These are phyloP conservation scores for Rhamnella rubrinervis DNA, from an alignment of 331 rosid species.

Conservation along the genomic window DNA sequence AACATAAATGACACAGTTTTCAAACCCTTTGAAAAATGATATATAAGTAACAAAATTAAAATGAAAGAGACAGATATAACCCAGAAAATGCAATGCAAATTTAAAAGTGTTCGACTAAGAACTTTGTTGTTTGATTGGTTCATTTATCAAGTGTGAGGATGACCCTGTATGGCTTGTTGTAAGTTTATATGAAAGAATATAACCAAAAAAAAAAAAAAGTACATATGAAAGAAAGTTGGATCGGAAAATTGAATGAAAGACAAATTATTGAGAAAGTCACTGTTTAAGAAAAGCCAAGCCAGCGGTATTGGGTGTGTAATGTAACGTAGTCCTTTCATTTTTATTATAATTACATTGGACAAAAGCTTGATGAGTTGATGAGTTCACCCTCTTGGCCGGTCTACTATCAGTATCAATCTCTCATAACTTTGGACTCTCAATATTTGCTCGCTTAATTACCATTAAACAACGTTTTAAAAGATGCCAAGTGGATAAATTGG, in stretches of 20 bases:
- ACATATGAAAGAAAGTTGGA: background rate
- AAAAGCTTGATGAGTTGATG: constrained; percentile 1
- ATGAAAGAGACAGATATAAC: background rate
- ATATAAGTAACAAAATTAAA: background rate
- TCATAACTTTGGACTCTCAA: background rate
- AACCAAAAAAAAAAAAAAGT: too few species aligned
- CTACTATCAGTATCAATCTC: background rate
- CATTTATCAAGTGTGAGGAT: too few species aligned
- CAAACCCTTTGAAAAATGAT: too few species aligned
- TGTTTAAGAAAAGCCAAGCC: background rate
- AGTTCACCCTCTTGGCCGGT: background rate
- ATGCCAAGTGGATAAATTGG: too few species aligned
- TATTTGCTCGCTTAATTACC: too few species aligned
- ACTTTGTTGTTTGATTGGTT: too few species aligned
- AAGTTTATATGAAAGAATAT: too few species aligned
- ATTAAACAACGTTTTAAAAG: too few species aligned
- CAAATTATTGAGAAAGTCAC: background rate
- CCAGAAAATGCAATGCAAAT: background rate
- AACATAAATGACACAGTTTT: too few species aligned
- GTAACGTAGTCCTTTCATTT: background rate
- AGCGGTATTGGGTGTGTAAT: background rate
- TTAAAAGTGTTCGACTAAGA: too few species aligned
- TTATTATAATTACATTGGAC: too few species aligned
- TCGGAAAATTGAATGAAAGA: background rate
- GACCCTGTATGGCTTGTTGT: too few species aligned